phyloP scores from a whole-genome alignment of 805 yeast genomes.

The Metschnikowia santaceciliae region DNA sequence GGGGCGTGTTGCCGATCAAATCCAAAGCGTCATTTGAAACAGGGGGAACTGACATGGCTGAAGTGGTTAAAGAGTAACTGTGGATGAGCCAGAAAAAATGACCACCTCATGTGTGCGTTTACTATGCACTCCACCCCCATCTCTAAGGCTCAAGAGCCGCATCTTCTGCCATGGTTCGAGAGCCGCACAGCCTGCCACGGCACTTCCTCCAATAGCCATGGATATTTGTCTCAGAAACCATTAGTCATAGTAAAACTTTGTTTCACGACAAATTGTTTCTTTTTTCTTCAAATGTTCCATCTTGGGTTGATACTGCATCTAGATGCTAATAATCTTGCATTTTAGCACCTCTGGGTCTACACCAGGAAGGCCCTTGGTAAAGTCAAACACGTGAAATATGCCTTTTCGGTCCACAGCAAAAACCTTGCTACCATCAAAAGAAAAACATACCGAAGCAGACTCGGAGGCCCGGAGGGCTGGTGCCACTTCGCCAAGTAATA shows the following conservation, averaged over 20 bases:
- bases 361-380: slow-evolving; percentile 77
- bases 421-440: slow-evolving; percentile 76
- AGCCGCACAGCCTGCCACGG: not conserved
- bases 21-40: slow-evolving; percentile 57
- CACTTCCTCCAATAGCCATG: not conserved
- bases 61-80: not conserved
- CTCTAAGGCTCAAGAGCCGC: not conserved
- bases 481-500: slow-evolving; percentile 72
- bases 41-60: slow-evolving; percentile 29
- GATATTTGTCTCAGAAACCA: too few species aligned
- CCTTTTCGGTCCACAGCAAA: slow-evolving; percentile 82
- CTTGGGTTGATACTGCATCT: too few species aligned
- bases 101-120: not conserved
- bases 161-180: too few species aligned
- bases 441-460: slow-evolving; percentile 75
- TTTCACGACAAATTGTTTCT: not conserved
- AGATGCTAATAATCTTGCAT: slow-evolving; percentile 51
- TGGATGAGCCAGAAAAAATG: slow-evolving; percentile 3
- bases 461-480: slow-evolving; percentile 68
- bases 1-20: slow-evolving; percentile 82
- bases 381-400: slow-evolving; percentile 71
- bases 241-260: too few species aligned
- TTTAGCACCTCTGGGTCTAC: slow-evolving; percentile 63
- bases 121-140: slow-evolving; percentile 1
- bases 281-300: not conserved